These are phyloP conservation scores for Rugosomyces carneus DNA, from an alignment of 1,284 basidiomycete genomes.

Conservation along the genomic window DNA sequence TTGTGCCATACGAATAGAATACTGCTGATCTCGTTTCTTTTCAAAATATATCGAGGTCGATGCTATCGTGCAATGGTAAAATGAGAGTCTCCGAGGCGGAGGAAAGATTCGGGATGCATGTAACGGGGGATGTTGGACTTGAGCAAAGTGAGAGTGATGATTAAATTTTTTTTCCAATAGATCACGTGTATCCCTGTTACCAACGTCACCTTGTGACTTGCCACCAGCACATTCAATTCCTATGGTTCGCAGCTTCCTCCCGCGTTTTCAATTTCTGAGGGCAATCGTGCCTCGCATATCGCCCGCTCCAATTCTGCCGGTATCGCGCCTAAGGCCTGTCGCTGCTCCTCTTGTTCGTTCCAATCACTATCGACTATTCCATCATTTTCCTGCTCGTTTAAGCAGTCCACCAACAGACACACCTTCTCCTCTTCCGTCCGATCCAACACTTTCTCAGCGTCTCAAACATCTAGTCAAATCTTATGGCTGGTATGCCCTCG, in stretches of 20 bases:
- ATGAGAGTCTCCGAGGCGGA: constrained; percentile 33
- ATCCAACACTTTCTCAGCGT: constrained; percentile 59
- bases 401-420: constrained; percentile 19
- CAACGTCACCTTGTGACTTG: too few species aligned
- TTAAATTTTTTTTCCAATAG: not conserved
- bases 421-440: constrained; percentile 31
- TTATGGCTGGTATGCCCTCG: constrained; percentile 91
- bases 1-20: constrained; percentile 24
- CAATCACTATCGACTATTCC: constrained; percentile 37
- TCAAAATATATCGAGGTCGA: constrained; percentile 9
- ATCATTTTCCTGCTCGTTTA: constrained; percentile 42
- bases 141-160: too few species aligned
- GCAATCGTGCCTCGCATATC: constrained; percentile 30
- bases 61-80: constrained; percentile 53
- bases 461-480: constrained; percentile 85
- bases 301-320: constrained; percentile 39
- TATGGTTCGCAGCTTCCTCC: constrained; percentile 23
- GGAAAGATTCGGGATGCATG: constrained; percentile 52
- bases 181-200: constrained; percentile 7
- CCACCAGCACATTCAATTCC: not conserved
- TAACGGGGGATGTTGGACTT: constrained; percentile 34
- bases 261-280: constrained; percentile 27
- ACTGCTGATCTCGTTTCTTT: too few species aligned
- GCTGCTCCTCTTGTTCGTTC: constrained; percentile 22
- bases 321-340: constrained; percentile 24